phyloP scores from a whole-genome alignment of 345 rosid genomes.

The Linum tenue region DNA sequence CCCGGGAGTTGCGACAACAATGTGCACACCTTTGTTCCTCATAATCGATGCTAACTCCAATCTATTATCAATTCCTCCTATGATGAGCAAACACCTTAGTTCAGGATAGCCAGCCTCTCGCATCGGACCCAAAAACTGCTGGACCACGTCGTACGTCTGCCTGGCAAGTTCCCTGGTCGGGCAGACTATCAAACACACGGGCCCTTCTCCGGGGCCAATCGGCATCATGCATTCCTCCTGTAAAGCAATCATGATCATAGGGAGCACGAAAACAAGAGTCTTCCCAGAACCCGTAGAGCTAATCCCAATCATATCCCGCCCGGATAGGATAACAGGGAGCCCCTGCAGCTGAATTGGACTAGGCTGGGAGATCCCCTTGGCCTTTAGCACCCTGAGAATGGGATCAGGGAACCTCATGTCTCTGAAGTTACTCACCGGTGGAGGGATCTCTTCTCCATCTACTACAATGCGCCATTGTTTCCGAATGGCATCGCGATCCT shows the following conservation, averaged over 20 bases:
- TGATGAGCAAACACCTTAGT: slow-evolving; percentile 67
- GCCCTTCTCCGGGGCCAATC: slow-evolving; percentile 73
- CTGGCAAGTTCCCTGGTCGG: slow-evolving; percentile 90
- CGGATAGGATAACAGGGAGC: slow-evolving; percentile 71
- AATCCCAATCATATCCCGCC: slow-evolving; percentile 92
- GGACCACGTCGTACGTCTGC: slow-evolving; percentile 85
- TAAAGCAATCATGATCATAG: slow-evolving; percentile 75
- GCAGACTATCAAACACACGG: slow-evolving; percentile 64
- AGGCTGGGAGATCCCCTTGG: slow-evolving; percentile 82
- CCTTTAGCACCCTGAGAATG: slow-evolving; percentile 54
- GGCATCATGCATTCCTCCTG: slow-evolving; percentile 98
- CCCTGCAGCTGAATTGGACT: slow-evolving; percentile 97
- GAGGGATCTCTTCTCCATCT: slow-evolving; percentile 81
- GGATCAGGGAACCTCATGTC: slow-evolving; percentile 85
- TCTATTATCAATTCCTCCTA: slow-evolving; percentile 87
- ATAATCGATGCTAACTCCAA: slow-evolving; percentile 67
- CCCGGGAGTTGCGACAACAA: slow-evolving; percentile 94
- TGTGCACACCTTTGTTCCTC: slow-evolving; percentile 66
- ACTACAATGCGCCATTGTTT: slow-evolving; percentile 92
- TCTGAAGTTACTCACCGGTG: slow-evolving; percentile 66
- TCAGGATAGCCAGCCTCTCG: slow-evolving; percentile 57
- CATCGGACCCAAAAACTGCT: slow-evolving; percentile 58
- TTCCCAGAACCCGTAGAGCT: slow-evolving; percentile 89
- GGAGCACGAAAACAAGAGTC: slow-evolving; percentile 80
- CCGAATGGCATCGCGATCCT: slow-evolving; percentile 52